Percentiles rank a stretch among this genome's conserved stretches.
These are phyloP conservation scores for Populus trichocarpa DNA, from an alignment of 441 rosid species.

Conservation along the genomic window DNA sequence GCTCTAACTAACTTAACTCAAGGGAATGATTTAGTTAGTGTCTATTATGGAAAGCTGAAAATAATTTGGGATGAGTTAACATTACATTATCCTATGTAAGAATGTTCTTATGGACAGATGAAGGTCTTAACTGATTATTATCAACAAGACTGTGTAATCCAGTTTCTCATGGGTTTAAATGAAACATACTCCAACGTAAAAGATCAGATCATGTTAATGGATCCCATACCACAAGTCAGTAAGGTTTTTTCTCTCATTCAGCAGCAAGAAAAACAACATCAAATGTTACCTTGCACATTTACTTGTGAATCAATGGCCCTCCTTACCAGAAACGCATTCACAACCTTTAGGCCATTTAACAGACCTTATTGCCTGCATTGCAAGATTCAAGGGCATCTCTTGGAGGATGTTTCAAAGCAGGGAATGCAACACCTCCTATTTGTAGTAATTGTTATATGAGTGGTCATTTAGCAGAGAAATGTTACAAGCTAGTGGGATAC, in stretches of 20 bases:
- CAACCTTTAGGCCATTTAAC: background rate
- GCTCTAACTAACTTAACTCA: too few species aligned
- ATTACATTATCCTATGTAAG: background rate
- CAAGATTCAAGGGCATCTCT: background rate
- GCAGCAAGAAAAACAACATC: background rate
- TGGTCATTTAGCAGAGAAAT: background rate
- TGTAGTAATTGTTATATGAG: background rate
- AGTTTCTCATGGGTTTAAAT: too few species aligned
- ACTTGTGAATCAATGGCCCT: background rate
- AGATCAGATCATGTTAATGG: background rate
- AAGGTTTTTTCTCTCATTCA: background rate
- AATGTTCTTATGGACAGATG: background rate
- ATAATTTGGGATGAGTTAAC: background rate
- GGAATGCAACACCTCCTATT: background rate
- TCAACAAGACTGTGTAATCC: background rate
- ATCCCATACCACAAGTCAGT: background rate
- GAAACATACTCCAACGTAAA: background rate
- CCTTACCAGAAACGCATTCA: background rate
- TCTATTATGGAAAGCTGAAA: too few species aligned
- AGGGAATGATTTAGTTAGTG: too few species aligned
- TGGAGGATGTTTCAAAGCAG: background rate
- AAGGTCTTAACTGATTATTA: background rate
- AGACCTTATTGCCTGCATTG: background rate
- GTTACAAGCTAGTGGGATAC: background rate
- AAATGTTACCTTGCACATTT: too few species aligned